Evolutionary conservation across 148 eudicot species (phyloP).

Genomic region (Rhododendron mucronatum): DNA sequence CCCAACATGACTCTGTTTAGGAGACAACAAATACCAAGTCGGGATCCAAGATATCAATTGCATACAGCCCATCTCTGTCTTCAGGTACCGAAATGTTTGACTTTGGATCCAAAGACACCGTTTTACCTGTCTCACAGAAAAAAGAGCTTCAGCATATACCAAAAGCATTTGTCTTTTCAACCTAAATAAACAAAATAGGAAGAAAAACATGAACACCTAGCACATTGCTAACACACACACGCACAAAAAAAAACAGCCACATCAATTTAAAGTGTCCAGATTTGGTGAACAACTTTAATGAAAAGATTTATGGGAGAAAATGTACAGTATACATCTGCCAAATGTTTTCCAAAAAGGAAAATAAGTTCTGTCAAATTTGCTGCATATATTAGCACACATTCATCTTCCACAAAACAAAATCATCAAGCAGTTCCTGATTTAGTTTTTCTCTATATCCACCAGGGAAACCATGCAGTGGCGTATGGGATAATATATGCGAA

Average conservation of each 20-base stretch:
- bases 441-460: background rate
- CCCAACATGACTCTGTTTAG: background rate
- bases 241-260: background rate
- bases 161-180: background rate
- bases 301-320: background rate
- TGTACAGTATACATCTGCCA: background rate
- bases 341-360: background rate
- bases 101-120: conserved; percentile 59
- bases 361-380: background rate
- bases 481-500: background rate
- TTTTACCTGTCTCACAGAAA: conserved; percentile 51
- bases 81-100: conserved; percentile 70
- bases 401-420: background rate
- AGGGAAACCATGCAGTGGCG: background rate
- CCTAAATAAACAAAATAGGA: background rate
- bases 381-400: background rate
- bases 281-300: background rate
- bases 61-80: conserved; percentile 82
- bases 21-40: conserved; percentile 56
- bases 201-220: background rate
- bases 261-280: background rate
- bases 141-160: background rate
- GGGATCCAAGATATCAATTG: conserved; percentile 91
- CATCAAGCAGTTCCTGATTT: background rate
- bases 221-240: background rate